phyloP scores from a whole-genome alignment of 2,329 filamentous ascomycete genomes.

The Colletotrichum siamense region DNA sequence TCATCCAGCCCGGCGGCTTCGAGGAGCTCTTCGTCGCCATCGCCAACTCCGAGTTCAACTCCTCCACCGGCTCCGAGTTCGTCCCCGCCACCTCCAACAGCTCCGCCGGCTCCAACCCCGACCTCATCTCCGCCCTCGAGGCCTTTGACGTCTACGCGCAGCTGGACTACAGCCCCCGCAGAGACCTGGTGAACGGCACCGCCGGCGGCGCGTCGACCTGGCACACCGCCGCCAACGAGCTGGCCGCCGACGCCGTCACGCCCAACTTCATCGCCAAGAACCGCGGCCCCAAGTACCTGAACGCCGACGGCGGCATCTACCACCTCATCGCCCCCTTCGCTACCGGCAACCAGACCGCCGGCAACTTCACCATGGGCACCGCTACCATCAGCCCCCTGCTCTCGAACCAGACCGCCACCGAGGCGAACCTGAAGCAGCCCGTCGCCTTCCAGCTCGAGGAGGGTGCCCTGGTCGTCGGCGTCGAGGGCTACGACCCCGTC shows the following conservation, averaged over 20 bases:
- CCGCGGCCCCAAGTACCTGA: slow-evolving; percentile 50
- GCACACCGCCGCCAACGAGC: slow-evolving; percentile 41
- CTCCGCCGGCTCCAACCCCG: slow-evolving; percentile 25
- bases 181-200: slow-evolving; percentile 45
- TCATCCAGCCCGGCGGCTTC: slow-evolving; percentile 53
- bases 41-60: slow-evolving; percentile 31
- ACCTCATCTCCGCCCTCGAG: slow-evolving; percentile 39
- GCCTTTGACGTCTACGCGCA: slow-evolving; percentile 49
- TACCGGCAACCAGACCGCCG: slow-evolving; percentile 40
- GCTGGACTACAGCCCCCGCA: slow-evolving; percentile 42
- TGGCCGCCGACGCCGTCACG: slow-evolving; percentile 32
- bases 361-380: slow-evolving; percentile 48
- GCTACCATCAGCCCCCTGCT: slow-evolving; percentile 37
- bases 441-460: slow-evolving; percentile 31
- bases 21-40: slow-evolving; percentile 48
- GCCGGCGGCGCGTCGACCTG: slow-evolving; percentile 38
- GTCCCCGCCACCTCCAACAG: slow-evolving; percentile 8
- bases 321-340: slow-evolving; percentile 50
- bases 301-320: slow-evolving; percentile 38
- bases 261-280: slow-evolving; percentile 51
- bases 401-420: background rate
- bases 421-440: background rate
- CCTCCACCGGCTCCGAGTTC: slow-evolving; percentile 36
- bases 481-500: slow-evolving; percentile 27
- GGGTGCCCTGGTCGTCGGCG: slow-evolving; percentile 25